phyloP scores from a whole-genome alignment of 129 eudicot genomes.

The Pulicaria dysenterica region DNA sequence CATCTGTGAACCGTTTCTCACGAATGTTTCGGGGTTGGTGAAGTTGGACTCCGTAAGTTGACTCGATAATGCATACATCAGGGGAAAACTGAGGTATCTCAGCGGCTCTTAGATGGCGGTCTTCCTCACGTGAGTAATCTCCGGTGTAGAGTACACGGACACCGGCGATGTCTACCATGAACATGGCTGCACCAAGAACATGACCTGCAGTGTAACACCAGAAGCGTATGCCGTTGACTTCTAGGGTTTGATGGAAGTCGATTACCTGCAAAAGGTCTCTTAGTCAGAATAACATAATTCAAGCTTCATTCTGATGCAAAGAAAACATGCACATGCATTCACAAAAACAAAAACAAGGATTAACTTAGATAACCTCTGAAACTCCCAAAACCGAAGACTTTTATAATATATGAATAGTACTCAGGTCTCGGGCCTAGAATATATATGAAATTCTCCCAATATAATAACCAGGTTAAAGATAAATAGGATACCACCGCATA shows the following conservation, averaged over 20 bases:
- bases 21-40: conserved; percentile 83
- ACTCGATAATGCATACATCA: conserved; percentile 89
- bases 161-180: conserved; percentile 99
- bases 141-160: conserved; percentile 97
- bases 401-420: not conserved
- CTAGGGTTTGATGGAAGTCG: conserved; percentile 96
- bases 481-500: too few relatives aligned
- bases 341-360: not conserved
- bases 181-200: conserved; percentile 99
- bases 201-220: conserved; percentile 99
- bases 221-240: conserved; percentile 94
- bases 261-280: conserved; percentile 63
- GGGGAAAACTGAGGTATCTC: conserved; percentile 97
- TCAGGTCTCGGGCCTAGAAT: too few relatives aligned
- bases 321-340: not conserved
- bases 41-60: conserved; percentile 93
- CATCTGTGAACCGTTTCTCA: conserved; percentile 94
- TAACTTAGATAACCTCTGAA: not conserved
- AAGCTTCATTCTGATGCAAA: not conserved
- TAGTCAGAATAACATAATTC: not conserved
- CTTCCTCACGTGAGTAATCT: conserved; percentile 98
- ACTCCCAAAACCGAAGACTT: not conserved
- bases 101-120: conserved; percentile 96
- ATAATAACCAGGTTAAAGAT: too few relatives aligned
- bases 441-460: too few relatives aligned